Conservation (phyloP, 805 yeast genomes). For the Nakazawaea laoshanensis region DNA sequence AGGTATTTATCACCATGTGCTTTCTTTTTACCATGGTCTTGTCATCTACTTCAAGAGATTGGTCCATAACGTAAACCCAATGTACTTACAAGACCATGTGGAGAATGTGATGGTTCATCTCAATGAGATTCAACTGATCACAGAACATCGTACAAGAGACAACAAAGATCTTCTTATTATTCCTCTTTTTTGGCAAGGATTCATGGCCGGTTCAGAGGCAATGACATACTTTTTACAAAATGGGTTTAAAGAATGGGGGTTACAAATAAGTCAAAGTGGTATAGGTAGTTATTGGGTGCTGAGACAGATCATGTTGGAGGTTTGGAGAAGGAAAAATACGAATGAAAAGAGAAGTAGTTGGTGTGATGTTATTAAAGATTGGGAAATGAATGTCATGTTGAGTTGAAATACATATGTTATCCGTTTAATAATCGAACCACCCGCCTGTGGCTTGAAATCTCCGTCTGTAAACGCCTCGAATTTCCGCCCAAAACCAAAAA, state of each 20-base stretch:
- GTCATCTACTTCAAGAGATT: slow-evolving; percentile 64
- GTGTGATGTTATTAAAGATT: slow-evolving; percentile 72
- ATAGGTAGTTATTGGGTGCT: slow-evolving; percentile 84
- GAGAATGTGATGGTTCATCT: slow-evolving; percentile 54
- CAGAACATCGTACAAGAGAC: slow-evolving; percentile 24
- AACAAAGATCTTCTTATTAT: slow-evolving; percentile 49
- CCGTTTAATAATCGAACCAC: too few species aligned
- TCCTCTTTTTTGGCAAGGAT: slow-evolving; percentile 86
- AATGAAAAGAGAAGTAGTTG: slow-evolving; percentile 57
- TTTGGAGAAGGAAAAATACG: slow-evolving; percentile 66
- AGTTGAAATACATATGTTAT: too few species aligned
- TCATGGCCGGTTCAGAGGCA: slow-evolving; percentile 80
- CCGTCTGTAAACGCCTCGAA: too few species aligned
- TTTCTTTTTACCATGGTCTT: slow-evolving; percentile 69
- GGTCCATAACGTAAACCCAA: slow-evolving; percentile 46
- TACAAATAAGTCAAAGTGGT: slow-evolving; percentile 49
- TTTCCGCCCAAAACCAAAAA: too few species aligned
- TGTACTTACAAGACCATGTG: slow-evolving; percentile 54
- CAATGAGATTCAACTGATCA: slow-evolving; percentile 50
- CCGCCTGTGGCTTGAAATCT: too few species aligned
- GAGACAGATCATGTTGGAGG: slow-evolving; percentile 76
- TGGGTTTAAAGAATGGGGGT: slow-evolving; percentile 69
- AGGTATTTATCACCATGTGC: slow-evolving; percentile 71
- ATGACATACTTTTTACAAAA: slow-evolving; percentile 46
- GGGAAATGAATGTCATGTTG: slow-evolving; percentile 82